Percentiles rank a stretch among this genome's conserved stretches.
Conservation (phyloP, 2,329 filamentous ascomycete genomes). For the Chaetomium sp. region DNA sequence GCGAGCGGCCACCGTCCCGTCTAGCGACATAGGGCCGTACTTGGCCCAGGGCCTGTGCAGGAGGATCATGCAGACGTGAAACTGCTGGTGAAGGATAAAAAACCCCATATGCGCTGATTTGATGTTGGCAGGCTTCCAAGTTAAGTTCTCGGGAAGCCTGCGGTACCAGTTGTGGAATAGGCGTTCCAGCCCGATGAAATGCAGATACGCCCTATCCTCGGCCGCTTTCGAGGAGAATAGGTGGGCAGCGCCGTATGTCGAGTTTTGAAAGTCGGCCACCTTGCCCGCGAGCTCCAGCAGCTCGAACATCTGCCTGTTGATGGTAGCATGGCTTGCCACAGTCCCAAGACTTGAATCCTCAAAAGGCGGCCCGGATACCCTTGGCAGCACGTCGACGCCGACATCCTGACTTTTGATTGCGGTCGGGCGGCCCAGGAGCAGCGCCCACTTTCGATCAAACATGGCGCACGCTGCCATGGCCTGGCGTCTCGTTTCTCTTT, state of each 20-base stretch:
- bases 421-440: constrained; percentile 57
- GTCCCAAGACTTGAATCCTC: constrained; percentile 39
- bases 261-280: constrained; percentile 49
- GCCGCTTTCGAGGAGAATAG: constrained; percentile 38
- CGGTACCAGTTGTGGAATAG: constrained; percentile 59
- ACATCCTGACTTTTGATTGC: constrained; percentile 57
- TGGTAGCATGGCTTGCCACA: constrained; percentile 39
- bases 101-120: constrained; percentile 53
- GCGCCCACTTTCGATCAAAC: constrained; percentile 57
- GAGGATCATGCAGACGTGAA: constrained; percentile 55
- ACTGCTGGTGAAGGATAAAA: constrained; percentile 59
- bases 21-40: constrained; percentile 47
- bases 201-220: constrained; percentile 52
- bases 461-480: constrained; percentile 55
- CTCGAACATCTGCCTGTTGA: constrained; percentile 56
- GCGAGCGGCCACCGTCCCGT: constrained; percentile 28
- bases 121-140: constrained; percentile 54
- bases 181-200: constrained; percentile 54
- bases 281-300: constrained; percentile 59
- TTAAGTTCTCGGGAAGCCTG: constrained; percentile 51
- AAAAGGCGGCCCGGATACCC: constrained; percentile 41
- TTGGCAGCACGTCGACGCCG: constrained; percentile 50
- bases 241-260: constrained; percentile 38
- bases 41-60: constrained; percentile 57
- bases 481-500: constrained; percentile 53